Evolutionary conservation across 139 green algal genomes (phyloP), one percentile per base, ranked within the genome.

Genomic region (Micractinium conductrix): DNA sequence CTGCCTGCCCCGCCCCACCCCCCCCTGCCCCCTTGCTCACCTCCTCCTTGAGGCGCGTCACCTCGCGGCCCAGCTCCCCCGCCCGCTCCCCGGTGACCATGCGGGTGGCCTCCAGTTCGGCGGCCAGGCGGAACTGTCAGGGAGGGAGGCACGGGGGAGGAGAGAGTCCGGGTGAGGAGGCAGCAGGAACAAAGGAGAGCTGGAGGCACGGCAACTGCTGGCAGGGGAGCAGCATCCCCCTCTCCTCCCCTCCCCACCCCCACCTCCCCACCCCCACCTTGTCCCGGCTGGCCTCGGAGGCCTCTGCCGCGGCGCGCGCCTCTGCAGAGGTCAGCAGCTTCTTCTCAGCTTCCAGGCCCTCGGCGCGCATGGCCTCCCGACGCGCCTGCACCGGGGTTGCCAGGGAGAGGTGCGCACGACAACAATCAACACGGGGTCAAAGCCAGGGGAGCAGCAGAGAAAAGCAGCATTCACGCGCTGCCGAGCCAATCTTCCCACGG

Each of bases 321-420:
- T 93, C 87, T 2, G 87, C 85, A 24, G 78, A 63, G 16, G 42
- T 70, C 43, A 93, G 63, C 60, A 92, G 71, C 21, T 53, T 45
- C 84, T 88, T 89, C 81, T 93, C 90, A 30, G 85, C 84, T n/a
- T 85, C 81, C 81, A 93, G 75, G 4, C 58, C 74, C 37, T 87
- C 50, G 38, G 48, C 80, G 26, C 80, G 80, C 68, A 79, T 87
- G 16, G 26, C 38, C 74, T 89, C 63, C 21, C 69, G 81, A 5
- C 87, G 78, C 35, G 70, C 79, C 81, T 86, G 72, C 4, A 9
- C 40, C 16, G 53, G 43, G 4, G 30, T 28, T 3, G 10, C 45
- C 72, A 79, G 43, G 75, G 12, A 75, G 0, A n/a, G n/a, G n/a
- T n/a, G n/a, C n/a, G n/a, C n/a, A n/a, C n/a, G n/a, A n/a, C n/a